Base-by-base conservation (phyloP, 352 stramenopile species). In the Pythium brachiatum region DNA sequence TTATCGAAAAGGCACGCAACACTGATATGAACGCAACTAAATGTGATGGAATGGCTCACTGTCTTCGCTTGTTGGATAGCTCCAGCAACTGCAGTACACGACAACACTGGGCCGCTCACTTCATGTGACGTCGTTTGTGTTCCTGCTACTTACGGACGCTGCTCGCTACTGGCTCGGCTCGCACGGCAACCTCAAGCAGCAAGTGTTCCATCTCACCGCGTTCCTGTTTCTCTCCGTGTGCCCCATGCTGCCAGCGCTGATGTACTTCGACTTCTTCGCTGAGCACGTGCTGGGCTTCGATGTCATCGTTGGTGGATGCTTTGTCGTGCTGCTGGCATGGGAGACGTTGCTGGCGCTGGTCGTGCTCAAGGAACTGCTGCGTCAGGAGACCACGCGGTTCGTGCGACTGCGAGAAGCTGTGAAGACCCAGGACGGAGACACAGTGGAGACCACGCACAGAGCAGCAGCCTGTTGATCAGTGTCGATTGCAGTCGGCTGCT, bases 151-250 rank as follows among this genome's bases (percentile, higher is more conserved):
- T 2, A 66, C 81, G 34, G 81, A 89, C 43, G 60, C 69, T 0
- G 69, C 66, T 36, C 81, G 81, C 18, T 88, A 86, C 60, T 86
- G 75, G 50, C 68, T 91, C 47, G 79, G 79, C 7, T 83, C 74
- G 23, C 64, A 70, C 39, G 81, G 81, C 23, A 89, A 88, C 39
- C 64, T 89, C 48, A 73, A 70, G 29, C 62, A 66, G 16, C 76
- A 88, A 26, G 81, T 90, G 51, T 86, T 88, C 53, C 74, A 83
- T 13, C 66, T 90, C 51, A 83, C 79, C 15, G 79, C 75, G 21
- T 90, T 89, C 50, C 70, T 89, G 57, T 86, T 91, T 57, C 60
- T 91, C 43, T 82, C 81, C 18, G 59, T 81, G 32, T 91, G 82
- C 41, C 82, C 80, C 6, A 47, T 85, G 47, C 52, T 85, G 2